These are phyloP conservation scores for Acrodontium crateriforme DNA, from an alignment of 2,329 filamentous ascomycete species.

Conservation along the genomic window DNA sequence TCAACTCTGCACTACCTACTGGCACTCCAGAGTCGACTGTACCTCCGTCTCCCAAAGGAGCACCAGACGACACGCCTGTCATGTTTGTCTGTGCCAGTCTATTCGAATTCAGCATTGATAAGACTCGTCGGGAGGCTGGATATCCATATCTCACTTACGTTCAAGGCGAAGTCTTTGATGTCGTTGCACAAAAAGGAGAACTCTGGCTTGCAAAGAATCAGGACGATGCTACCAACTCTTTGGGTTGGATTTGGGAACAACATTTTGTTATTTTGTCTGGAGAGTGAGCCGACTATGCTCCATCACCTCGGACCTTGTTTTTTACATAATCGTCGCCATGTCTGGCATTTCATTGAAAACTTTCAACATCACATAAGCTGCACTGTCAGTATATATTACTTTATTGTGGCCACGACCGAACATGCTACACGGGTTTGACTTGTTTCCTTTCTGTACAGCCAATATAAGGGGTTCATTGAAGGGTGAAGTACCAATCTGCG, in stretches of 20 bases:
- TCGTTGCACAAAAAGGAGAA: constrained; percentile 93
- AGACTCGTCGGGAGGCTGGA: constrained; percentile 78
- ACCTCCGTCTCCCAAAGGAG: constrained; percentile 8
- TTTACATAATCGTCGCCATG: too few relatives aligned
- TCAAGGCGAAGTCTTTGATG: constrained; percentile 60
- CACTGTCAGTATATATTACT: too few relatives aligned
- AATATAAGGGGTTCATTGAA: too few relatives aligned
- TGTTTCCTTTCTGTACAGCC: too few relatives aligned
- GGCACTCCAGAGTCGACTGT: constrained; percentile 6
- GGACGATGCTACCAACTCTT: constrained; percentile 62
- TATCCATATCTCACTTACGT: constrained; percentile 95
- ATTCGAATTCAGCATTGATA: constrained; percentile 95
- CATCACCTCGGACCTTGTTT: neutral
- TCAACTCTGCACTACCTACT: constrained; percentile 20
- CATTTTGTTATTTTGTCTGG: constrained; percentile 50
- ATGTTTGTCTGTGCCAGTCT: constrained; percentile 86
- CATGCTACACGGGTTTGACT: too few relatives aligned
- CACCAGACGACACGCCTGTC: constrained; percentile 31
- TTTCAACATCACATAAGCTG: too few relatives aligned
- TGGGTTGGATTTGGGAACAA: constrained; percentile 99
- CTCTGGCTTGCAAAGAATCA: constrained; percentile 96
- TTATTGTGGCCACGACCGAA: too few relatives aligned
- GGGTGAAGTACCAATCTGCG: too few relatives aligned
- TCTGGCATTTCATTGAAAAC: too few relatives aligned
- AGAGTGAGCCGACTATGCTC: constrained; percentile 4